phyloP scores from a whole-genome alignment of 73 alveolate genomes.

The Durusdinium trenchii region DNA sequence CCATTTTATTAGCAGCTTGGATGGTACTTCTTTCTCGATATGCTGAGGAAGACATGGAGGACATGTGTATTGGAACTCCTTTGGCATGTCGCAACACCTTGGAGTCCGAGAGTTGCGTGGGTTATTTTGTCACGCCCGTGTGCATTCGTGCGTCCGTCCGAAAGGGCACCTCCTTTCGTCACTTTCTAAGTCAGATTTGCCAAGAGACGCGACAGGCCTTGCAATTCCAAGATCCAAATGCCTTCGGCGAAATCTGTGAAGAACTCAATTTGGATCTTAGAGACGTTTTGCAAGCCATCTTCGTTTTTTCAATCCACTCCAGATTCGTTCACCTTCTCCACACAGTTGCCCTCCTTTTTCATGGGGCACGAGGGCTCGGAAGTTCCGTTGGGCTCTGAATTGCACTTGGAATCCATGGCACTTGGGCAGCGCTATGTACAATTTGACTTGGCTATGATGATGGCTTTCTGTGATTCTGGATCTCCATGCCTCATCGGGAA shows the following conservation, averaged over 20 bases:
- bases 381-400: conserved; percentile 20
- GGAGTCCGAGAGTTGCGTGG: conserved; percentile 65
- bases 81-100: conserved; percentile 72
- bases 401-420: conserved; percentile 61
- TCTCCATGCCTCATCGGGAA: conserved; percentile 43
- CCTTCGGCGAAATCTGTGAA: conserved; percentile 46
- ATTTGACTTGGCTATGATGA: conserved; percentile 61
- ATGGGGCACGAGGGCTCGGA: conserved; percentile 90
- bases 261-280: conserved; percentile 47
- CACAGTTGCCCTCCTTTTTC: conserved; percentile 54
- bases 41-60: conserved; percentile 68
- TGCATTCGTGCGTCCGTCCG: conserved; percentile 71
- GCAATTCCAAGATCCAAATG: conserved; percentile 31
- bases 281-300: conserved; percentile 58
- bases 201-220: conserved; percentile 49
- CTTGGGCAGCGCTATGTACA: conserved; percentile 60
- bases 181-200: conserved; percentile 8
- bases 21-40: conserved; percentile 71
- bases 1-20: conserved; percentile 71
- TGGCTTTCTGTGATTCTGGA: neutral
- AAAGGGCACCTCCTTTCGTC: neutral
- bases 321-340: conserved; percentile 38
- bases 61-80: conserved; percentile 75
- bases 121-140: conserved; percentile 65
- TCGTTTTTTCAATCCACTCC: too few species aligned